A percentile compares a stretch with the other conserved stretches of the same genome.
Conservation (phyloP, 306 rosid species). For the Quercus wislizeni region DNA sequence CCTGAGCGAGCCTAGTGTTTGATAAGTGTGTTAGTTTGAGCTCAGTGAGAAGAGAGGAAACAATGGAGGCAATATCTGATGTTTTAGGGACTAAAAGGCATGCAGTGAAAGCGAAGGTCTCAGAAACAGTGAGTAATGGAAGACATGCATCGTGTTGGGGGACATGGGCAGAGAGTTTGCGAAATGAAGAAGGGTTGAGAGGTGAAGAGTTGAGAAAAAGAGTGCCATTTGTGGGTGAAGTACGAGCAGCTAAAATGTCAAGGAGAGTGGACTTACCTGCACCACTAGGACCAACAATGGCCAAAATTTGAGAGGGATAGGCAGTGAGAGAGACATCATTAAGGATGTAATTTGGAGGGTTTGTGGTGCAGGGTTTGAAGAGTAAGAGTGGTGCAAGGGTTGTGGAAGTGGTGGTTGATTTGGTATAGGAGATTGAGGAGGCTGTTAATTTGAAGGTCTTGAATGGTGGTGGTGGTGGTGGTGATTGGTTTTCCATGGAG, state of each 20-base stretch:
- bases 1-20: constrained; percentile 56
- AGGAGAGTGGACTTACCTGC: constrained; percentile 94
- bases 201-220: constrained; percentile 74
- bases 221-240: constrained; percentile 54
- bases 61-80: constrained; percentile 30
- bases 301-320: constrained; percentile 68
- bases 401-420: constrained; percentile 40
- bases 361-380: constrained; percentile 52
- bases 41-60: constrained; percentile 56
- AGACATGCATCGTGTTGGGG: constrained; percentile 90
- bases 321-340: constrained; percentile 68
- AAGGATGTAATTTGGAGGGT: constrained; percentile 62
- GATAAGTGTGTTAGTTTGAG: constrained; percentile 62
- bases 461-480: constrained; percentile 10
- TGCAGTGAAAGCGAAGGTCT: constrained; percentile 78
- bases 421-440: constrained; percentile 67
- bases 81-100: constrained; percentile 58
- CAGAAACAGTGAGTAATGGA: constrained; percentile 75
- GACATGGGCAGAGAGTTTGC: constrained; percentile 87
- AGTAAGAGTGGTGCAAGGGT: constrained; percentile 33
- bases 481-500: constrained; percentile 45
- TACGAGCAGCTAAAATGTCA: constrained; percentile 81
- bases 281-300: constrained; percentile 92
- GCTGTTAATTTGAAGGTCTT: constrained; percentile 71
- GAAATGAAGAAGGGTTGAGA: constrained; percentile 59